Conservation (phyloP, 1,284 basidiomycete species). For the Meripilus lineatus region DNA sequence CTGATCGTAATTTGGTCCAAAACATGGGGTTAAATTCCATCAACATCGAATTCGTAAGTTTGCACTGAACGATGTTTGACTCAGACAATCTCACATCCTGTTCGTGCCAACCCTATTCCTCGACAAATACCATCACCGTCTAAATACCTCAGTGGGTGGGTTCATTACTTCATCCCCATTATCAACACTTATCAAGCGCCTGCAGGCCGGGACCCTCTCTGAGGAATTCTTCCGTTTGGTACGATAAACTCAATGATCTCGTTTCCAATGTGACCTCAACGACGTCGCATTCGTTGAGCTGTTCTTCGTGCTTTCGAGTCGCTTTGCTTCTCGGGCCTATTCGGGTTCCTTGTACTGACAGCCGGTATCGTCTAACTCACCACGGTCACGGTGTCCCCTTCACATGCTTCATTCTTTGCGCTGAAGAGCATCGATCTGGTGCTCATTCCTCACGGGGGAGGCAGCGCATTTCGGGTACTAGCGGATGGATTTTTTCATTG, state of each 20-base stretch:
- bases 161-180: slow-evolving; percentile 26
- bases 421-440: slow-evolving; percentile 96
- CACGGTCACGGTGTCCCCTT: slow-evolving; percentile 88
- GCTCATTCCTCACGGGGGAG: slow-evolving; percentile 94
- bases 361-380: slow-evolving; percentile 82
- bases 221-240: slow-evolving; percentile 91
- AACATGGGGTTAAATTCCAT: slow-evolving; percentile 66
- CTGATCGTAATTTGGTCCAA: slow-evolving; percentile 77
- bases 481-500: slow-evolving; percentile 86
- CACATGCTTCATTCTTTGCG: slow-evolving; percentile 90
- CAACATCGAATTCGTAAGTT: slow-evolving; percentile 8
- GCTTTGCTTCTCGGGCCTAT: slow-evolving; percentile 95
- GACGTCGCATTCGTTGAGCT: slow-evolving; percentile 94
- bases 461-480: slow-evolving; percentile 90
- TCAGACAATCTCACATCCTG: slow-evolving; percentile 75
- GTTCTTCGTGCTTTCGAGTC: slow-evolving; percentile 88
- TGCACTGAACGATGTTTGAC: too few relatives aligned
- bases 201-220: slow-evolving; percentile 70
- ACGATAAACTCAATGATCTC: slow-evolving; percentile 52
- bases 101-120: slow-evolving; percentile 90
- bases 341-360: slow-evolving; percentile 92
- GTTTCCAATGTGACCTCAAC: too few relatives aligned
- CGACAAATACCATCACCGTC: slow-evolving; percentile 84
- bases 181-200: slow-evolving; percentile 13
- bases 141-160: slow-evolving; percentile 80